phyloP scores from a whole-genome alignment of 805 yeast genomes.

The Yarrowia sp. region DNA sequence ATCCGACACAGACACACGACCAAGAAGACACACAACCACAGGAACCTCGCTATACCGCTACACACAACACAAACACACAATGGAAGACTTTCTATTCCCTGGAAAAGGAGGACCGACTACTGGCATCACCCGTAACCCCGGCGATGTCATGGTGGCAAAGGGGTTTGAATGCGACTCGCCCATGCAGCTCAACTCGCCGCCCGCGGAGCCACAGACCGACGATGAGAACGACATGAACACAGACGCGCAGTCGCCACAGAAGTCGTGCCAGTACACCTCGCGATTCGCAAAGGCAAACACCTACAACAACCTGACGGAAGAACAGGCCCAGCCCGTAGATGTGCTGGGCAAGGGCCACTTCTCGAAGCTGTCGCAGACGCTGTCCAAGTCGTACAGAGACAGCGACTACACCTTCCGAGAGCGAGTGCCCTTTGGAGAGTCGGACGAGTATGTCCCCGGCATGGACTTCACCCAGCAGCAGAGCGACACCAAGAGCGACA shows the following conservation, averaged over 20 bases:
- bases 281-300: neutral
- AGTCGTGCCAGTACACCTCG: conserved; percentile 11
- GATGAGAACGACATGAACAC: neutral
- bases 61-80: neutral
- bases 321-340: neutral
- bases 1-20: neutral
- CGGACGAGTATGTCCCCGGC: conserved; percentile 25
- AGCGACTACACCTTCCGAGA: conserved; percentile 20
- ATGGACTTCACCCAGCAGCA: conserved; percentile 26
- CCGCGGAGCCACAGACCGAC: conserved; percentile 17
- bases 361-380: conserved; percentile 10
- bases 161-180: conserved; percentile 26
- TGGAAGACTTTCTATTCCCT: conserved; percentile 22
- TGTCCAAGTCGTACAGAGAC: conserved; percentile 22
- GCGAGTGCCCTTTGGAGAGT: conserved; percentile 20
- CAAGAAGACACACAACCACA: neutral
- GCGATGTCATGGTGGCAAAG: conserved; percentile 14
- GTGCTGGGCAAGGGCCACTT: conserved; percentile 2
- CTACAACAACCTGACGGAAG: neutral
- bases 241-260: neutral
- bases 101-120: conserved; percentile 15
- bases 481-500: conserved; percentile 1
- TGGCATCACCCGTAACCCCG: conserved; percentile 9
- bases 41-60: neutral
- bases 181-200: conserved; percentile 25